Base-by-base conservation (phyloP, 2,329 filamentous ascomycete species). In the Epichloe sp. region DNA sequence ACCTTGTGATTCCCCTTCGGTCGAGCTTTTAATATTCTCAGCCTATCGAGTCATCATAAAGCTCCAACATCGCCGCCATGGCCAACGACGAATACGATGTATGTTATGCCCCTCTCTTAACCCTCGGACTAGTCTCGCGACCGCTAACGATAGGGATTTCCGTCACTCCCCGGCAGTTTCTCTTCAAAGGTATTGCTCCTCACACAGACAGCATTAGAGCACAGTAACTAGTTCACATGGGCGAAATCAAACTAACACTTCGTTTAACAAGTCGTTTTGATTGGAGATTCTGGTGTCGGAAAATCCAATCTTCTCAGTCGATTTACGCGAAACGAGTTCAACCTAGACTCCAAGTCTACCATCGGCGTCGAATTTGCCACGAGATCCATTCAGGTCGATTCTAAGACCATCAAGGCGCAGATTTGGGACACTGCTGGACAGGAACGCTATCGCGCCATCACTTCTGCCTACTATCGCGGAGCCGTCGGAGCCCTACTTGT, bases 1-100 rank as follows among this genome's bases (percentile, higher is more conserved):
- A 23, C 19, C 44, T 36, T 31, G 19, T 14, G 14, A 42, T 26
- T 37, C 34, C 19, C 31, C 14, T 44, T 42, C 26, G 15, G 35
- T 31, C 34, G 31, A 34, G 12, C 38, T 17, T 35, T 15, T 31
- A 3, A 4, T 21, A 47, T 19, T 6, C 31, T 35, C 43, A 5
- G 11, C 10, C 8, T 34, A 21, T 21, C 43, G 23, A 49, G 15
- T 34, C 26, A 37, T 47, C 19, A 7, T 41, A 11, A 14, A 12
- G 1, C 21, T 37, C 21, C 37, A 23, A 52, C 52, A 59, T 60
- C 65, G 65, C 70, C 75, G 78, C 63, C 72, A 98, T 97, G 93
- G 93, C 91, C 68, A 98, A 97, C 84, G 93, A 98, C 81, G 93
- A 98, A 79, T 98, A 98, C 77, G 93, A 98, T 85, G 91, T 97